Evolutionary conservation across 148 eudicot species (phyloP).

Genomic region (Hydrangea macrophylla): DNA sequence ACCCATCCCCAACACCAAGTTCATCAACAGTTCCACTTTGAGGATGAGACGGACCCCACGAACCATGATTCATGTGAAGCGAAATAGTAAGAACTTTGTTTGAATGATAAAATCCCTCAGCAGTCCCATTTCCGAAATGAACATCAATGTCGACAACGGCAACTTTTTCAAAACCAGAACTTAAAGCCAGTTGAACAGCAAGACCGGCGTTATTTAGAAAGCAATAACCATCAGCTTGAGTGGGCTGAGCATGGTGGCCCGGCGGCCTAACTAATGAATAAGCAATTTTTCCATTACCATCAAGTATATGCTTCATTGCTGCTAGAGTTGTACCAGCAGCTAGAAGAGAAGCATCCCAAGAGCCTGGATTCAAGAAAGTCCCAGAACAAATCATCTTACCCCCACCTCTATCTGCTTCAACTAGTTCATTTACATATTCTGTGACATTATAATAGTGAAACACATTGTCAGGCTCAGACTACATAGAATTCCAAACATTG

Average conservation of each 20-base stretch:
- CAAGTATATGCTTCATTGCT: constrained; percentile 73
- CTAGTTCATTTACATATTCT: constrained; percentile 75
- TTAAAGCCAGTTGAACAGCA: constrained; percentile 61
- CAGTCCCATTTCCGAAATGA: constrained; percentile 94
- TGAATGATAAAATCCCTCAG: constrained; percentile 76
- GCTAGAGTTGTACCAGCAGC: constrained; percentile 90
- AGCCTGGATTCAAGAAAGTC: constrained; percentile 83
- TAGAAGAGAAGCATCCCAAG: constrained; percentile 83
- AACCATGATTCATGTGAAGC: constrained; percentile 96
- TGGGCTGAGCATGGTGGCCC: constrained; percentile 96
- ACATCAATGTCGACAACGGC: constrained; percentile 94
- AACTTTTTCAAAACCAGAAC: constrained; percentile 53
- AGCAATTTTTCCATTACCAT: constrained; percentile 50
- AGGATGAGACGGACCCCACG: constrained; percentile 98
- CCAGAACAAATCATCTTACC: constrained; percentile 59
- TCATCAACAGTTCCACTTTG: constrained; percentile 71
- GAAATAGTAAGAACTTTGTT: constrained; percentile 79
- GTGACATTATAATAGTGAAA: constrained; percentile 4
- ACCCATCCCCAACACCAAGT: constrained; percentile 79
- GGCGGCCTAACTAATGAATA: constrained; percentile 94
- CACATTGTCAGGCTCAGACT: constrained; percentile 7
- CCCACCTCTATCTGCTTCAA: constrained; percentile 61
- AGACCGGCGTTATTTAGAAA: constrained; percentile 87
- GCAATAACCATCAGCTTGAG: constrained; percentile 94
- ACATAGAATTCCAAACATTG: neutral